A percentile compares a stretch with the other conserved stretches of the same genome.
Evolutionary conservation across 805 yeast species (phyloP).

Genomic region (Ogataea angusta): DNA sequence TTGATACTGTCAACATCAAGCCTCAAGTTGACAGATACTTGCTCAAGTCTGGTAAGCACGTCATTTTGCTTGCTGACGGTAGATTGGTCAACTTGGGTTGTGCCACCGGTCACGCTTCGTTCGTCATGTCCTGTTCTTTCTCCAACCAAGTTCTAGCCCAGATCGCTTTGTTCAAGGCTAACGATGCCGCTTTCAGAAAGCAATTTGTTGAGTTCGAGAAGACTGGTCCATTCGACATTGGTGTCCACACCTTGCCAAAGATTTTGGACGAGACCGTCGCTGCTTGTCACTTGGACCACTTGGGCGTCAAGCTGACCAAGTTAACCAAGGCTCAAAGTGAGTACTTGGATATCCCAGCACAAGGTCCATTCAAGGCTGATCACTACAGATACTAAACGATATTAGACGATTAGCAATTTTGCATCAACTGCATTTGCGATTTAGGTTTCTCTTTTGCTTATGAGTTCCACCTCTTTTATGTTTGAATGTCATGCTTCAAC

Average conservation of each 20-base stretch:
- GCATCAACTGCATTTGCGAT: conserved; percentile 33
- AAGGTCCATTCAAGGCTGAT: conserved; percentile 98
- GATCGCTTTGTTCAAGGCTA: conserved; percentile 91
- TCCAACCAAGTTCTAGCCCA: conserved; percentile 99
- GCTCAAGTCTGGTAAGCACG: conserved; percentile 84
- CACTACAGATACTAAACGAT: conserved; percentile 86
- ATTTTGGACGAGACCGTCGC: conserved; percentile 98
- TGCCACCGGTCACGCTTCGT: conserved; percentile 99
- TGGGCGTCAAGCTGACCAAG: conserved; percentile 81
- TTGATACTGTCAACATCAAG: conserved; percentile 92
- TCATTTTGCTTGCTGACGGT: conserved; percentile 97
- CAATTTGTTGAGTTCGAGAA: conserved; percentile 86
- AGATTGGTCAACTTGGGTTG: conserved; percentile 99
- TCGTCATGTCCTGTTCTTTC: conserved; percentile 99
- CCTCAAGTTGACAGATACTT: conserved; percentile 99
- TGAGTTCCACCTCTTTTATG: conserved; percentile 6
- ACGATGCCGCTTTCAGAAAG: conserved; percentile 74
- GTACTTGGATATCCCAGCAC: conserved; percentile 84
- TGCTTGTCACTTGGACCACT: conserved; percentile 90
- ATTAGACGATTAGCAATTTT: conserved; percentile 8
- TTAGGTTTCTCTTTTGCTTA: not conserved
- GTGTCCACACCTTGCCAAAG: conserved; percentile 97
- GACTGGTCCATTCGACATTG: conserved; percentile 85
- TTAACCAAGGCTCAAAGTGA: conserved; percentile 83
- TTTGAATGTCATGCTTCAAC: conserved; percentile 12